Evolutionary conservation across 106 monocot genomes (phyloP), one percentile per base, ranked within the genome.

Genomic region (Posidonia australis): DNA sequence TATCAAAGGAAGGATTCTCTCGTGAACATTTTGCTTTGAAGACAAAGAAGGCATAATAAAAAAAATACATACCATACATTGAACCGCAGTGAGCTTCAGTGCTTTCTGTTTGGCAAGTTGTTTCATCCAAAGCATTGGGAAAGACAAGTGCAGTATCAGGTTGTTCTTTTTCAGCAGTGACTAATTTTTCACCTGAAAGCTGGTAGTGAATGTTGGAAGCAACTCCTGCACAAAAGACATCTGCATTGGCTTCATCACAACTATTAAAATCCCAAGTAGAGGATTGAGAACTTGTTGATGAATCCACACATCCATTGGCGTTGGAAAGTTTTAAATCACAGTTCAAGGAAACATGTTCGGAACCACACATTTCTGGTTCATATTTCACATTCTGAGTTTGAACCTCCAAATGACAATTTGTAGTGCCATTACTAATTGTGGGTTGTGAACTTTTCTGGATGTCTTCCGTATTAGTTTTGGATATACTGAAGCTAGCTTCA

Each of bases 71-170:
- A 71, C 71, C 71, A 51, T 29, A 54, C 14, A 44, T 22, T 51
- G 52, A 53, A 16, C 51, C 28, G 1, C 22, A 48, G 41, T 52
- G 36, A 32, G 5, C 36, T 63, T 58, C 46, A 29, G 22, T 57
- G 25, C 23, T 28, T 26, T 68, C 68, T 27, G 26, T 68, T 45
- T 46, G 57, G 26, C 27, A 13, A 46, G 43, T 44, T 57, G 28
- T 58, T 27, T 26, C 58, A 23, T 44, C 56, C 10, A 16, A 44
- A 19, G 58, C 30, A 66, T 66, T 28, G 14, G 9, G 32, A 42
- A 31, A 28, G 27, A 17, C 59, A 59, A 59, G 58, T 29, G 43
- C 13, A 62, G 10, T 13, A n/a, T 25, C 46, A 47, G 17, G 11
- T 12, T 26, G 19, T 64, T 45, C 46, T 25, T 36, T 46, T 14